These are phyloP conservation scores for Daedalea quercina DNA, from an alignment of 768 basidiomycete species.

Conservation along the genomic window DNA sequence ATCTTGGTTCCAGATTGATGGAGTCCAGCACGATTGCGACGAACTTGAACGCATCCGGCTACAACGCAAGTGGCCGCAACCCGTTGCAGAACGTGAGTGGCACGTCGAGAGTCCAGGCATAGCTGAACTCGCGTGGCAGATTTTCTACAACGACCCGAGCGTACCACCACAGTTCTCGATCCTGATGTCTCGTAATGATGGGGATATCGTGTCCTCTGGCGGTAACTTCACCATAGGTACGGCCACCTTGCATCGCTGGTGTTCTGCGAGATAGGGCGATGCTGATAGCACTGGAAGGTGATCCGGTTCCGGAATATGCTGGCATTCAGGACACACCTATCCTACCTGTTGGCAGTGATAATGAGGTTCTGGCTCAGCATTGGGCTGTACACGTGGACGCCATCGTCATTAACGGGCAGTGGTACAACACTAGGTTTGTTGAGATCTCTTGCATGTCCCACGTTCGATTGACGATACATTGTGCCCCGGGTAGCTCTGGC, in stretches of 20 bases:
- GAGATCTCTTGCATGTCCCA: neutral
- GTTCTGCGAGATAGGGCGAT: neutral
- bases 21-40: neutral
- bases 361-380: neutral
- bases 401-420: neutral
- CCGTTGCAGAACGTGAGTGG: neutral
- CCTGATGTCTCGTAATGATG: slow-evolving; percentile 3
- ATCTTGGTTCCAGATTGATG: neutral
- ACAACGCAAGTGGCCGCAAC: neutral
- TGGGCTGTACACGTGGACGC: slow-evolving; percentile 1
- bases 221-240: slow-evolving; percentile 4
- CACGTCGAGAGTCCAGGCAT: neutral
- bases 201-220: neutral
- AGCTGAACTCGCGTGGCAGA: neutral
- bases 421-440: neutral
- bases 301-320: neutral
- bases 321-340: neutral
- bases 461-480: neutral
- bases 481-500: neutral
- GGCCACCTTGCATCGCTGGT: neutral
- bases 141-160: neutral
- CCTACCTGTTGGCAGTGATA: neutral
- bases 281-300: neutral
- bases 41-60: neutral
- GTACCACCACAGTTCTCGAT: neutral